These are phyloP conservation scores for Fusarium floridanum DNA, from an alignment of 2,329 filamentous ascomycete genomes.

Conservation along the genomic window DNA sequence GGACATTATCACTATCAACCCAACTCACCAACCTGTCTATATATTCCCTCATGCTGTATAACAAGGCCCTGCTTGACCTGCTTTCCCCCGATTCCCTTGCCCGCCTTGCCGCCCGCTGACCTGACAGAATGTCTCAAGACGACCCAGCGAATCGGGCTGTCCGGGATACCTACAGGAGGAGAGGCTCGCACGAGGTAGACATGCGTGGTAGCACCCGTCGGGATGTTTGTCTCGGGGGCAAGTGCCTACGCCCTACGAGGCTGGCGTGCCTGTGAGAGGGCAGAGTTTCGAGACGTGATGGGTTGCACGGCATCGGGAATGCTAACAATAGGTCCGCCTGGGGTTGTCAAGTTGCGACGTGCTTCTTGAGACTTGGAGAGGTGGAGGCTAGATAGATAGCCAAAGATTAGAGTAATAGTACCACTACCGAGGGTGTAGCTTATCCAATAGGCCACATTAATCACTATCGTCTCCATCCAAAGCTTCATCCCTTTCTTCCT, in stretches of 20 bases:
- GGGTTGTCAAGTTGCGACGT: neutral
- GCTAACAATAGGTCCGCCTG: neutral
- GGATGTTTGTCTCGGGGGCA: slow-evolving; percentile 29
- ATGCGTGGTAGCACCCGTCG: slow-evolving; percentile 26
- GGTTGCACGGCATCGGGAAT: slow-evolving; percentile 20
- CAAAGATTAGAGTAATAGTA: neutral
- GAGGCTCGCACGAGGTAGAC: slow-evolving; percentile 5
- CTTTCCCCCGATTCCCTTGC: neutral
- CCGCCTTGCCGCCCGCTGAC: neutral
- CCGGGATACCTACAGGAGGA: slow-evolving; percentile 5
- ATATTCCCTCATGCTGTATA: slow-evolving; percentile 1
- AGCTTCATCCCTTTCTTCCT: slow-evolving; percentile 70
- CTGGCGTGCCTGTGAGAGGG: slow-evolving; percentile 28
- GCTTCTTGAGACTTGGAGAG: neutral
- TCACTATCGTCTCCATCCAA: slow-evolving; percentile 73
- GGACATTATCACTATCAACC: neutral
- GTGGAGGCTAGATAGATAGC: neutral
- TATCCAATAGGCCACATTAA: slow-evolving; percentile 45
- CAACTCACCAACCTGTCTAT: neutral
- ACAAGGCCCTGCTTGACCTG: slow-evolving; percentile 1
- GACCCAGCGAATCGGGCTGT: slow-evolving; percentile 32
- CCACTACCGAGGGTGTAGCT: neutral
- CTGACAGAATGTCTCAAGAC: slow-evolving; percentile 22
- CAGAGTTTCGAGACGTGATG: neutral
- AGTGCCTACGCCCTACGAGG: slow-evolving; percentile 7